These are phyloP conservation scores for Lactifluus subvellereus DNA, from an alignment of 768 basidiomycete species.

Conservation along the genomic window DNA sequence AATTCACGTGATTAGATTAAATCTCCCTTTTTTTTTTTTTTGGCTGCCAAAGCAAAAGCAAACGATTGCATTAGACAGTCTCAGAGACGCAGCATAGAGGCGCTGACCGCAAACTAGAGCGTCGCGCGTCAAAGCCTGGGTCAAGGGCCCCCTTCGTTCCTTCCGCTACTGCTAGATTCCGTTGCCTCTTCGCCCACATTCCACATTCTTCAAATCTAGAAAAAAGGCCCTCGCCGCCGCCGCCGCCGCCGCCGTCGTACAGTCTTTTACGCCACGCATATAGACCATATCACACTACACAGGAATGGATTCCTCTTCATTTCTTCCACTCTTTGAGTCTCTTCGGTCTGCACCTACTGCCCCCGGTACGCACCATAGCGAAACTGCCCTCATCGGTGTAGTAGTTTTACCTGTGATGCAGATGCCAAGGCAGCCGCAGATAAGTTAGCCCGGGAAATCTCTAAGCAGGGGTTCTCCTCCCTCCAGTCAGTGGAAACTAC, in stretches of 20 bases:
- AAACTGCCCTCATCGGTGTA: not conserved
- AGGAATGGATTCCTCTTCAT: conserved; percentile 38
- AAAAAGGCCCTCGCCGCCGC: not conserved
- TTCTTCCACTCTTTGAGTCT: conserved; percentile 41
- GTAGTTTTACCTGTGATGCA: conserved; percentile 27
- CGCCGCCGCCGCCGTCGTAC: conserved; percentile 4
- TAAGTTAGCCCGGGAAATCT: conserved; percentile 66
- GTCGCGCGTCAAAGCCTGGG: conserved; percentile 15
- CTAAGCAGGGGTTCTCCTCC: conserved; percentile 54
- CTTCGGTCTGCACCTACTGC: conserved; percentile 36
- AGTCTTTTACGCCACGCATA: conserved; percentile 40
- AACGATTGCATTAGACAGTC: not conserved
- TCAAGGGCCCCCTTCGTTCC: conserved; percentile 5
- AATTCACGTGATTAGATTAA: conserved; percentile 6
- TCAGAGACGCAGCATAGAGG: conserved; percentile 11
- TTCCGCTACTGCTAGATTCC: conserved; percentile 7
- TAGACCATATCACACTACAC: conserved; percentile 40
- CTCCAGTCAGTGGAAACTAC: conserved; percentile 44
- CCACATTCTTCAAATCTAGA: conserved; percentile 2
- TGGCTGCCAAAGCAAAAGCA: not conserved
- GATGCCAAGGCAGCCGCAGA: conserved; percentile 85
- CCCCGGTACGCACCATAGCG: conserved; percentile 29
- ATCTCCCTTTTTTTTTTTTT: not conserved
- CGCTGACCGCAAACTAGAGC: conserved; percentile 1
- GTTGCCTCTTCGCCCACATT: not conserved